Conservation (phyloP, 345 rosid species). For the Populus pruinosa region DNA sequence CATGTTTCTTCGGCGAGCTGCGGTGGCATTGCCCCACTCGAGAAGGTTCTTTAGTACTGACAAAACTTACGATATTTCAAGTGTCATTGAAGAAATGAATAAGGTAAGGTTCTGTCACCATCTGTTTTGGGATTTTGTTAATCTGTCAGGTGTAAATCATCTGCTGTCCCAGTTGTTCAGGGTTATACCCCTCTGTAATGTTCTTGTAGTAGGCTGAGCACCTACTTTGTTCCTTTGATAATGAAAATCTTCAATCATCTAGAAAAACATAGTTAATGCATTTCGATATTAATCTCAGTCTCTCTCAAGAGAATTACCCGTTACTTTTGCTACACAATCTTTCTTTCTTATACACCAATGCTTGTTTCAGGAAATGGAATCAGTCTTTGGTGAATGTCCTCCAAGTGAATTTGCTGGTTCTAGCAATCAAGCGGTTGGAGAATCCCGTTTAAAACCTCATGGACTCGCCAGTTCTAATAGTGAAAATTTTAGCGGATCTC, state of each 20-base stretch:
- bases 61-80: slow-evolving; percentile 14
- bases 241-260: too few species aligned
- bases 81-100: slow-evolving; percentile 20
- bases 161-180: too few species aligned
- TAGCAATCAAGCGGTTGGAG: slow-evolving; percentile 20
- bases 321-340: background rate
- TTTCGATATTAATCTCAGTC: background rate
- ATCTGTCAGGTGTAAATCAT: too few species aligned
- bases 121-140: too few species aligned
- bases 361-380: slow-evolving; percentile 70
- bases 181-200: background rate
- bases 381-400: slow-evolving; percentile 70
- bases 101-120: slow-evolving; percentile 5
- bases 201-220: background rate
- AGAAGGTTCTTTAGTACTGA: slow-evolving; percentile 20
- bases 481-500: background rate
- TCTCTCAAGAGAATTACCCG: background rate
- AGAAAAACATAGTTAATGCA: too few species aligned
- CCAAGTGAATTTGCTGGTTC: slow-evolving; percentile 44
- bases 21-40: slow-evolving; percentile 7
- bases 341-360: background rate
- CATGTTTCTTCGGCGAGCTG: slow-evolving; percentile 25
- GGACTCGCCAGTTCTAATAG: background rate
- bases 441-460: slow-evolving; percentile 25
- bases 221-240: too few species aligned